phyloP scores from a whole-genome alignment of 2,329 filamentous ascomycete species.

The Emmonsia crescens region DNA sequence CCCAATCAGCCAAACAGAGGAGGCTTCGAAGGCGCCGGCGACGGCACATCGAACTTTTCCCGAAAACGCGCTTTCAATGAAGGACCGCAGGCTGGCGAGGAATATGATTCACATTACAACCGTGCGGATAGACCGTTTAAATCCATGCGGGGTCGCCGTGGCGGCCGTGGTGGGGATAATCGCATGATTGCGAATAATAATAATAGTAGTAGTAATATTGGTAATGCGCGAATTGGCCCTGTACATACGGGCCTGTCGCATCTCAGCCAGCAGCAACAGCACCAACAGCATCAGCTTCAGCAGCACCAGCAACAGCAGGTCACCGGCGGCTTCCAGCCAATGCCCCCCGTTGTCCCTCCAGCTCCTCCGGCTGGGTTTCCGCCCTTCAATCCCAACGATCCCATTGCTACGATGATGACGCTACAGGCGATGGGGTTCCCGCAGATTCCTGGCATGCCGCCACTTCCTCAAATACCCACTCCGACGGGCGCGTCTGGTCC shows the following conservation, averaged over 20 bases:
- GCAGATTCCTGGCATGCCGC: conserved; percentile 37
- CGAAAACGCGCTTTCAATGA: conserved; percentile 46
- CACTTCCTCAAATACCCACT: conserved; percentile 25
- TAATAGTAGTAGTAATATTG: background rate
- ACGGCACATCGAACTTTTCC: conserved; percentile 21
- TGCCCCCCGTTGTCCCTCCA: conserved; percentile 26
- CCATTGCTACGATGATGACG: conserved; percentile 43
- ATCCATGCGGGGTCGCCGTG: conserved; percentile 29
- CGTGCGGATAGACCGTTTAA: conserved; percentile 39
- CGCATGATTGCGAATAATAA: conserved; percentile 22
- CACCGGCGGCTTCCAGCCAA: conserved; percentile 26
- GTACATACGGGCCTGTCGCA: background rate
- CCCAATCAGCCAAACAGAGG: conserved; percentile 8
- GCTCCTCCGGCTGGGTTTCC: conserved; percentile 34
- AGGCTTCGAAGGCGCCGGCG: conserved; percentile 13
- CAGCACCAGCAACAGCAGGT: conserved; percentile 21
- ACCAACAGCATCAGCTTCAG: too few relatives aligned
- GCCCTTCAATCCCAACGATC: conserved; percentile 45
- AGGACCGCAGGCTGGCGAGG: conserved; percentile 36
- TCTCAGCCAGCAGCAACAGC: conserved; percentile 7
- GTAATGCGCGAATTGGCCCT: conserved; percentile 24
- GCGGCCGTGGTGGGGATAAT: conserved; percentile 10
- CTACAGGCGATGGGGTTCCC: conserved; percentile 45
- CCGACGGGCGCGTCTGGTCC: background rate
- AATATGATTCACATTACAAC: conserved; percentile 30